Base-by-base conservation (phyloP, 257 asterid species). In the Nicotiana attenuata region DNA sequence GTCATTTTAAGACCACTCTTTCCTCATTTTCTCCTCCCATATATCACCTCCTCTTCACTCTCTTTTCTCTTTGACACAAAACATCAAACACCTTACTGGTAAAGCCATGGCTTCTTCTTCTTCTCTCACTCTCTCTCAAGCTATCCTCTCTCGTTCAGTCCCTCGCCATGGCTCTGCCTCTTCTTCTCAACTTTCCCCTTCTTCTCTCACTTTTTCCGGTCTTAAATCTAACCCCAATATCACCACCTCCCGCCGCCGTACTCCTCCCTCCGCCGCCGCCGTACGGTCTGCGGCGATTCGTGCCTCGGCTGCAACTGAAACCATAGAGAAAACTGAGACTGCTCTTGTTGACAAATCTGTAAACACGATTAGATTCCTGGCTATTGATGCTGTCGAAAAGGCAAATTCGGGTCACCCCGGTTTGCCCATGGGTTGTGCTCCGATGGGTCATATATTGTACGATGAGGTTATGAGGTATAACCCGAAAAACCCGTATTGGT, bases 391-490 rank as follows among this genome's bases (percentile, higher is more conserved):
- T 31, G 98, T 94, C 3, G 97, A 94, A 88, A 92, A 91, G 89
- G 98, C 98, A 10, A 92, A 90, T 79, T 94, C 97, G 77, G 98
- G 98, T 15, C 98, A 94, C 85, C 98, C 98, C 24, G 98, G 98
- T 77, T 76, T 94, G 83, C 98, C 98, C 57, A 92, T 94, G 98
- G 98, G 98, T 0, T 92, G 97, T 81, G 98, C 98, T 4, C 97
- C 97, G 50, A 92, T 94, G 91, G 98, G 95, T 8, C 97, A 94
- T 65, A 81, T 94, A 38, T 81, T 94, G 91, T 94, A 92, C 84
- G 98, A 92, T 78, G 98, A 92, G 89, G 92, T 91, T 67, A 89
- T 94, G 96, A 90, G 87, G 88, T 92, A 89, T 82, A 94, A 92
- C 81, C 98, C 98, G 3, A 94, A 91, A 86, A 94, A 94, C 29